Conservation (phyloP, 768 basidiomycete species). For the Collybiopsis luxurians region DNA sequence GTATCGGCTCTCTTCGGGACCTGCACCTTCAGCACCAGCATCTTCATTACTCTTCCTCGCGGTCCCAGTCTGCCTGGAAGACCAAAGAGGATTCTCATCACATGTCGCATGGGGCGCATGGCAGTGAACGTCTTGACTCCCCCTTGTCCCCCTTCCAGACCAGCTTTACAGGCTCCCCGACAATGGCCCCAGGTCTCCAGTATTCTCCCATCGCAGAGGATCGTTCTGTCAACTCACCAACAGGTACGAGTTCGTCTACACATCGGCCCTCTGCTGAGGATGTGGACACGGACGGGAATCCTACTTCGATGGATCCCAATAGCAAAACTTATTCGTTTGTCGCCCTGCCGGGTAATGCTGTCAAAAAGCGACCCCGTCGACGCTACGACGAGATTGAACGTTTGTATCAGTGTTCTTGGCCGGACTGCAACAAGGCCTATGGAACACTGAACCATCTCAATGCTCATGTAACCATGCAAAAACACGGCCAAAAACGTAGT, state of each 20-base stretch:
- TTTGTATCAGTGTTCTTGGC: slow-evolving; percentile 84
- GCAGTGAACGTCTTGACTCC: slow-evolving; percentile 11
- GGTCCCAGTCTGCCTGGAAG: slow-evolving; percentile 8
- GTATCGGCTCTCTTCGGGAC: slow-evolving; percentile 43
- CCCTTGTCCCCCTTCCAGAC: slow-evolving; percentile 56
- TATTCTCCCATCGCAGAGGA: slow-evolving; percentile 48
- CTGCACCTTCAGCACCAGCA: slow-evolving; percentile 33
- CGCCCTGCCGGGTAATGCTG: slow-evolving; percentile 73
- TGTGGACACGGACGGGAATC: slow-evolving; percentile 6
- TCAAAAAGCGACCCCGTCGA: slow-evolving; percentile 81
- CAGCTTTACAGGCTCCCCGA: slow-evolving; percentile 41
- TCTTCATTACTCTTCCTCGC: slow-evolving; percentile 12
- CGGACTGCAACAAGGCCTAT: slow-evolving; percentile 77
- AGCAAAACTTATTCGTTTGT: slow-evolving; percentile 83
- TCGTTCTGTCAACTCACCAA: slow-evolving; percentile 59
- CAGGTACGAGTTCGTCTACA: slow-evolving; percentile 59
- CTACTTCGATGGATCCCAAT: slow-evolving; percentile 34
- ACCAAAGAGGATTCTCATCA: slow-evolving; percentile 5
- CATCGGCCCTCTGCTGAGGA: slow-evolving; percentile 27
- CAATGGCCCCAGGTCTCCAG: slow-evolving; percentile 30
- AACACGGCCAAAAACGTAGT: slow-evolving; percentile 87
- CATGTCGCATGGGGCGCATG: slow-evolving; percentile 4
- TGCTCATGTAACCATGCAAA: slow-evolving; percentile 98
- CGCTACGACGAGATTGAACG: slow-evolving; percentile 96
- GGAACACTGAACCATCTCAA: slow-evolving; percentile 97